Conservation (phyloP, 148 eudicot species). For the Nepenthes gracilis region DNA sequence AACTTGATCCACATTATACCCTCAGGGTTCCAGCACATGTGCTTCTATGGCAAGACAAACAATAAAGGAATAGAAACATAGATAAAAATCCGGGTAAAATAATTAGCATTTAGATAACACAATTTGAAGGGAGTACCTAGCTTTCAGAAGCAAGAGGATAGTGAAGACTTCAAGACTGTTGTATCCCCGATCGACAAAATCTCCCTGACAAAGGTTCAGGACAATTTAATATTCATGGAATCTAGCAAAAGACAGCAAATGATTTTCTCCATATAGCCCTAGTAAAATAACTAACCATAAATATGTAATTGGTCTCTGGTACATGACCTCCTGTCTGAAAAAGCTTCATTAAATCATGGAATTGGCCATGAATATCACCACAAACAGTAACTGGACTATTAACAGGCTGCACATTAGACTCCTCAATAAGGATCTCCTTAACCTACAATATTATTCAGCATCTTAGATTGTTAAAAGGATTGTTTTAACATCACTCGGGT, state of each 20-base stretch:
- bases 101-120: no score
- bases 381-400: slow-evolving; percentile 99
- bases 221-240: slow-evolving; percentile 3
- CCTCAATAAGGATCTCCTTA: slow-evolving; percentile 93
- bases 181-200: slow-evolving; percentile 97
- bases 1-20: no score
- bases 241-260: slow-evolving; percentile 4
- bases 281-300: slow-evolving; percentile 40
- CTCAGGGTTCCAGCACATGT: no score
- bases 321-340: slow-evolving; percentile 99
- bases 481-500: background rate
- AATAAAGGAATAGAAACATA: no score
- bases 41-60: no score
- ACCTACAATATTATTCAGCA: slow-evolving; percentile 35
- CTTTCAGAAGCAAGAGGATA: slow-evolving; percentile 96
- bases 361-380: slow-evolving; percentile 98
- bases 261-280: background rate
- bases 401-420: slow-evolving; percentile 96
- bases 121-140: slow-evolving; percentile 43
- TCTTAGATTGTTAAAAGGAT: background rate
- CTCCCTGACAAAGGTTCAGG: slow-evolving; percentile 56
- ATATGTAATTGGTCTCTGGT: slow-evolving; percentile 96
- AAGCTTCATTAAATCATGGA: slow-evolving; percentile 96
- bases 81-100: no score
- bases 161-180: slow-evolving; percentile 98